Evolutionary conservation across 345 rosid species (phyloP).

Genomic region (Litchi chinensis): DNA sequence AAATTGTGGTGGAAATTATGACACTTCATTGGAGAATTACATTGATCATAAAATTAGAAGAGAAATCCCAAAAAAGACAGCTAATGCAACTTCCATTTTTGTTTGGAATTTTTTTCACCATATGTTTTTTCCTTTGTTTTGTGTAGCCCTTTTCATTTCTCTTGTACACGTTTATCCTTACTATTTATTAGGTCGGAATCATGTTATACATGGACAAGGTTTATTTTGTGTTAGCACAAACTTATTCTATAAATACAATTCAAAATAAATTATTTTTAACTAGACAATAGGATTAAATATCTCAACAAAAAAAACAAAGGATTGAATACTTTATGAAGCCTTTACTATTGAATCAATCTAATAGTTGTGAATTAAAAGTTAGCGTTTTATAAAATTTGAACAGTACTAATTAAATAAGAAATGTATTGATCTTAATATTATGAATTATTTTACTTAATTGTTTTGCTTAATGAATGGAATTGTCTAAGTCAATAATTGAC

Average conservation of each 20-base stretch:
- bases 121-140: not conserved
- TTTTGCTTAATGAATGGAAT: too few species aligned
- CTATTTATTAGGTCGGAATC: not conserved
- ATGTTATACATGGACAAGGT: too few species aligned
- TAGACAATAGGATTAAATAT: too few species aligned
- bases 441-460: not conserved
- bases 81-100: not conserved
- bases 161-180: not conserved
- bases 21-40: slow-evolving; percentile 16
- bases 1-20: not conserved
- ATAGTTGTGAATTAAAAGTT: too few species aligned
- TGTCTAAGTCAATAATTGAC: not conserved
- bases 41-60: not conserved
- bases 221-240: too few species aligned
- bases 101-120: not conserved
- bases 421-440: not conserved
- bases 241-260: too few species aligned
- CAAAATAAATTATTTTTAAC: too few species aligned
- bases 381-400: too few species aligned
- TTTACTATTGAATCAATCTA: too few species aligned
- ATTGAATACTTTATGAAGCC: too few species aligned
- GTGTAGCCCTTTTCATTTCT: not conserved
- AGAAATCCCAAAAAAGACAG: not conserved
- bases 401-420: too few species aligned
- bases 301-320: too few species aligned